Percentiles rank a stretch among this genome's conserved stretches.
phyloP scores from a whole-genome alignment of 2,329 filamentous ascomycete genomes.

The Dendrostoma leiphaemia region DNA sequence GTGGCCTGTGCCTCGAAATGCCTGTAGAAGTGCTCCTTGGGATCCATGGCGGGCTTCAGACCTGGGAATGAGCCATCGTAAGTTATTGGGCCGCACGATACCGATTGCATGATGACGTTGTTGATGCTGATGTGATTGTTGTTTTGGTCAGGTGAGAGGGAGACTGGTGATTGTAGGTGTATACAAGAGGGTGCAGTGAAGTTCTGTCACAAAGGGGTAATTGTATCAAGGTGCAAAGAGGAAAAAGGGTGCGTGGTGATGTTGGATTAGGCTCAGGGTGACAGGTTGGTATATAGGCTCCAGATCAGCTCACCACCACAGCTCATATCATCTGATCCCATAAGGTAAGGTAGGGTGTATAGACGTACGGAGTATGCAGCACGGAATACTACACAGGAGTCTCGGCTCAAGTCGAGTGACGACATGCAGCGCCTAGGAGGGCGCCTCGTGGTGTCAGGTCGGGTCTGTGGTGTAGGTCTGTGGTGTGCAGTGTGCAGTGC shows the following conservation, averaged over 20 bases:
- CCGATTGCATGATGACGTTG: slow-evolving; percentile 7
- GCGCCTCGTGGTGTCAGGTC: slow-evolving; percentile 6
- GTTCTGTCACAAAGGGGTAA: too few species aligned
- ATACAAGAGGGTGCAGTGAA: too few species aligned
- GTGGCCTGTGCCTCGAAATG: slow-evolving; percentile 77
- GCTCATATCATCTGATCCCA: too few species aligned
- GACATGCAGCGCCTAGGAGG: slow-evolving; percentile 9
- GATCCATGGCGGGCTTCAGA: slow-evolving; percentile 36
- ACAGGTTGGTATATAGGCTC: too few species aligned
- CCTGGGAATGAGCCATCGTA: slow-evolving; percentile 23
- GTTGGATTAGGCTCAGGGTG: too few species aligned
- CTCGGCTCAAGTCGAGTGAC: slow-evolving; percentile 11
- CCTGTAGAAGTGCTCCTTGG: slow-evolving; percentile 80
- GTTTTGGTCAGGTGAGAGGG: too few species aligned
- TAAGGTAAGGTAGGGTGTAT: not conserved
- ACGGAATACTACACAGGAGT: too few species aligned
- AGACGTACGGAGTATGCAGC: too few species aligned
- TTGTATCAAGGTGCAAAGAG: too few species aligned
- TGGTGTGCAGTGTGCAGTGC: not conserved
- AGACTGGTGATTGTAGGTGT: too few species aligned
- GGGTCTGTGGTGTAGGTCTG: slow-evolving; percentile 1
- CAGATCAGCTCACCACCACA: too few species aligned
- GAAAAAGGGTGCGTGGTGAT: too few species aligned
- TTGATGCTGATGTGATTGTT: not conserved
- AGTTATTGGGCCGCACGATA: slow-evolving; percentile 11